Conservation (phyloP, 495 filamentous ascomycete species). For the Penicillium silybi region DNA sequence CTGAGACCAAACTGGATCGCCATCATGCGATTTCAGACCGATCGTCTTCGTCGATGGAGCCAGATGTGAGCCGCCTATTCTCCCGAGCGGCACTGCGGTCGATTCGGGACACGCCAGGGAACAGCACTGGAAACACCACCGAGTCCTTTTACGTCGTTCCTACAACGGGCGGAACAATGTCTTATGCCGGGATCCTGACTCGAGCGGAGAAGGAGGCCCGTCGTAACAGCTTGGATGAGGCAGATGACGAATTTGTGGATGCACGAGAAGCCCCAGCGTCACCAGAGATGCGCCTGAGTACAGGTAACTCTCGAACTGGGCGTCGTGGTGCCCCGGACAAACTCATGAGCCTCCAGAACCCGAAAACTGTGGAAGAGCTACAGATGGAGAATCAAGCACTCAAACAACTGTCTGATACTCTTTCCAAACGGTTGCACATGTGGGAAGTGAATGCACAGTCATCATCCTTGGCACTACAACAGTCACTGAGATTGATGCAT, state of each 20-base stretch:
- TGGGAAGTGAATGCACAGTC: constrained; percentile 85
- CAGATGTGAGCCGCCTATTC: constrained; percentile 72
- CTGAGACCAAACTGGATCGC: constrained; percentile 37
- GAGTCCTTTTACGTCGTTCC: constrained; percentile 97
- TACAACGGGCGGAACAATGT: constrained; percentile 78
- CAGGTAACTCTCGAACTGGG: constrained; percentile 14
- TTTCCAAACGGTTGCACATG: constrained; percentile 73
- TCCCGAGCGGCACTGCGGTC: constrained; percentile 77
- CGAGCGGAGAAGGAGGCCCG: constrained; percentile 64
- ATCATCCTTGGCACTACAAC: constrained; percentile 72
- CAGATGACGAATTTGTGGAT: constrained; percentile 83
- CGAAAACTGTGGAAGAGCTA: constrained; percentile 74
- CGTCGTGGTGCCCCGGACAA: constrained; percentile 27
- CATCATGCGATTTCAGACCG: constrained; percentile 38
- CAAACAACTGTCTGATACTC: constrained; percentile 68
- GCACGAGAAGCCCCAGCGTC: constrained; percentile 67
- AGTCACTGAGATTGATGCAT: constrained; percentile 69
- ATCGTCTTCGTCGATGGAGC: constrained; percentile 45
- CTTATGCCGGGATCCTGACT: constrained; percentile 82
- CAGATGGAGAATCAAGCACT: constrained; percentile 75
- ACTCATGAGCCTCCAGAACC: constrained; percentile 28
- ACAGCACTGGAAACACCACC: constrained; percentile 44
- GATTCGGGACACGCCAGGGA: constrained; percentile 48
- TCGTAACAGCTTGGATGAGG: constrained; percentile 46
- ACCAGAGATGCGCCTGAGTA: constrained; percentile 42